Percentiles rank a stretch among this genome's conserved stretches.
These are phyloP conservation scores for Penicillium concentricum DNA, from an alignment of 2,329 filamentous ascomycete species.

Conservation along the genomic window DNA sequence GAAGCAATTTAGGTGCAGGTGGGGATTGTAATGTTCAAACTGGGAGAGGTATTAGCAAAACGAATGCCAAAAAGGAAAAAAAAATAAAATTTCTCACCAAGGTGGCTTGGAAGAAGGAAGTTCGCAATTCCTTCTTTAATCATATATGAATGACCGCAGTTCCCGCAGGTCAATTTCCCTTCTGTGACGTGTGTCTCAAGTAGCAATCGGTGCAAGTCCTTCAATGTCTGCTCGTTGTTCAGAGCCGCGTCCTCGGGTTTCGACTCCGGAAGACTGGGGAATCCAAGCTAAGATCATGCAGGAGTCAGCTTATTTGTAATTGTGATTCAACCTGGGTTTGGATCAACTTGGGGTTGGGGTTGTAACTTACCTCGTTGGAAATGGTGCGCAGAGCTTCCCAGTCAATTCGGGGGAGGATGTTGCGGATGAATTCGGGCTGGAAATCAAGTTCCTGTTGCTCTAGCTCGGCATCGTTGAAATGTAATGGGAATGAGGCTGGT, in stretches of 20 bases:
- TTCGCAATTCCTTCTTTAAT: conserved; percentile 97
- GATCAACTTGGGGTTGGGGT: background rate
- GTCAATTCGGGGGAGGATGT: conserved; percentile 82
- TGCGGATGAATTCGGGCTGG: conserved; percentile 76
- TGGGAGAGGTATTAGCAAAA: background rate
- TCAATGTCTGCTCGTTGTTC: conserved; percentile 66
- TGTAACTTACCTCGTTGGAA: conserved; percentile 58
- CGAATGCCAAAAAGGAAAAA: background rate
- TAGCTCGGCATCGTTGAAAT: conserved; percentile 88
- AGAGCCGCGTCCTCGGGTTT: conserved; percentile 64
- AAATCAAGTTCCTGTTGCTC: conserved; percentile 79
- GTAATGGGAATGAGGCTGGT: conserved; percentile 78
- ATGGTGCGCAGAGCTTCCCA: conserved; percentile 79
- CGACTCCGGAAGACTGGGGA: conserved; percentile 67
- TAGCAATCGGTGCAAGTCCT: conserved; percentile 76
- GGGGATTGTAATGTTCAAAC: conserved; percentile 1
- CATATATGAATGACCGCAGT: conserved; percentile 90
- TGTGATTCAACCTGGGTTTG: background rate
- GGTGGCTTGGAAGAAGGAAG: conserved; percentile 87
- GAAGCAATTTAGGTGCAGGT: background rate
- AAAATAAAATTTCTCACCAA: conserved; percentile 53
- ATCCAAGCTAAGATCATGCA: conserved; percentile 63
- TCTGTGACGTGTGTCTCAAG: conserved; percentile 87
- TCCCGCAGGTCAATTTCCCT: conserved; percentile 85
- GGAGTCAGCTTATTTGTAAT: background rate